phyloP scores from a whole-genome alignment of 2,329 filamentous ascomycete species.

The Ceratocystis cacaofunesta region DNA sequence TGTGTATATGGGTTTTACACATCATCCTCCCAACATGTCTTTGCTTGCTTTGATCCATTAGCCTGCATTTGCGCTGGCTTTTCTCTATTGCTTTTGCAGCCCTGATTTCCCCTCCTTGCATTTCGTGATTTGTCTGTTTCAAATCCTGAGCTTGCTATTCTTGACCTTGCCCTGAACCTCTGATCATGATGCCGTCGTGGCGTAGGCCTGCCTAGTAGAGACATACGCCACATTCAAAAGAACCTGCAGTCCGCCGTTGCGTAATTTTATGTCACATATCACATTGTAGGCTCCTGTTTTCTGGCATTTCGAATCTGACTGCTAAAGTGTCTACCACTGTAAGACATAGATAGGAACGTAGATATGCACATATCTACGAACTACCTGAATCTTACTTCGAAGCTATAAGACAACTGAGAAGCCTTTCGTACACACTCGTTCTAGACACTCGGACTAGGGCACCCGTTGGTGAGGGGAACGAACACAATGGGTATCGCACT shows the following conservation, averaged over 20 bases:
- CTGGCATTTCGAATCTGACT: too few relatives aligned
- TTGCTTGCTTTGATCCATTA: neutral
- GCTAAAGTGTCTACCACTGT: too few relatives aligned
- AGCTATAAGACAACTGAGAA: too few relatives aligned
- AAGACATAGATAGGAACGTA: too few relatives aligned
- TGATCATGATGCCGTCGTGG: neutral
- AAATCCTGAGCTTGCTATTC: neutral
- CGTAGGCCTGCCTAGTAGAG: neutral
- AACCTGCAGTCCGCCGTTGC: too few relatives aligned
- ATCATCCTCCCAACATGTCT: neutral
- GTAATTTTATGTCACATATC: too few relatives aligned
- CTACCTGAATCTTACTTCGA: too few relatives aligned
- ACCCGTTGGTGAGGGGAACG: too few relatives aligned
- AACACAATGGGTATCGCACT: neutral
- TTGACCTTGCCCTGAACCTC: neutral
- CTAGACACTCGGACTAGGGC: neutral
- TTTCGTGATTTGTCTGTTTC: neutral
- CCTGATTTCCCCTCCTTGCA: neutral
- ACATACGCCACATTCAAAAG: too few relatives aligned
- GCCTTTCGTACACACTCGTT: neutral
- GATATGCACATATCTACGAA: too few relatives aligned
- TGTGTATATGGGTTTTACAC: too few relatives aligned
- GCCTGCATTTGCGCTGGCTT: neutral
- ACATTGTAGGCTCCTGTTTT: too few relatives aligned
- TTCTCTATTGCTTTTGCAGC: neutral